phyloP scores from a whole-genome alignment of 2,329 filamentous ascomycete genomes.

The Cladobotryum protrusum region DNA sequence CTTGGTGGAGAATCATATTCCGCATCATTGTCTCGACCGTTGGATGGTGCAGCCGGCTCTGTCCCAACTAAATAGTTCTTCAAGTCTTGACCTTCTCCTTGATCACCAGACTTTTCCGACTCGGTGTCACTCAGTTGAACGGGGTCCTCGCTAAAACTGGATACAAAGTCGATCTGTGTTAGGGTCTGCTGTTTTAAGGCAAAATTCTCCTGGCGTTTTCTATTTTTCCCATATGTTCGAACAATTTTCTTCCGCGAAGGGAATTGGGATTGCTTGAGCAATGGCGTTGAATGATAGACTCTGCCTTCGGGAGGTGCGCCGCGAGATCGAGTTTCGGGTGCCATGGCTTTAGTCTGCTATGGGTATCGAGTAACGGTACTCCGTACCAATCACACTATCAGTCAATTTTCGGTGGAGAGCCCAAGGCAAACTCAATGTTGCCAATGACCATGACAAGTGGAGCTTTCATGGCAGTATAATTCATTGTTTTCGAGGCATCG shows the following conservation, averaged over 20 bases:
- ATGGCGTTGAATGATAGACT: conserved; percentile 33
- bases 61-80: not conserved
- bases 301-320: conserved; percentile 30
- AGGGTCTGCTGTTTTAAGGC: conserved; percentile 32
- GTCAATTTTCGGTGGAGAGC: no score
- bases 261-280: conserved; percentile 34
- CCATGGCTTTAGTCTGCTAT: conserved; percentile 21
- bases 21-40: conserved; percentile 10
- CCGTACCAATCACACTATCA: no score
- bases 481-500: no score
- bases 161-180: conserved; percentile 37
- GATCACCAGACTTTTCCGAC: conserved; percentile 14
- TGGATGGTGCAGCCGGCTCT: not conserved
- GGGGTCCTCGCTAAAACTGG: conserved; percentile 26
- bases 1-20: not conserved
- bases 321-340: conserved; percentile 33
- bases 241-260: conserved; percentile 28
- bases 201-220: not conserved
- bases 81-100: conserved; percentile 15
- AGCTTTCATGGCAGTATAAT: no score
- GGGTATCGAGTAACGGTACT: no score
- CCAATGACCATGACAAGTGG: no score
- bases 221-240: conserved; percentile 27
- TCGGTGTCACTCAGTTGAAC: conserved; percentile 25
- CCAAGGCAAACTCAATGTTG: no score